A percentile compares a stretch with the other conserved stretches of the same genome.
Evolutionary conservation across 2,329 filamentous ascomycete genomes (phyloP).

Genomic region (Ascochyta viciae-villosae): DNA sequence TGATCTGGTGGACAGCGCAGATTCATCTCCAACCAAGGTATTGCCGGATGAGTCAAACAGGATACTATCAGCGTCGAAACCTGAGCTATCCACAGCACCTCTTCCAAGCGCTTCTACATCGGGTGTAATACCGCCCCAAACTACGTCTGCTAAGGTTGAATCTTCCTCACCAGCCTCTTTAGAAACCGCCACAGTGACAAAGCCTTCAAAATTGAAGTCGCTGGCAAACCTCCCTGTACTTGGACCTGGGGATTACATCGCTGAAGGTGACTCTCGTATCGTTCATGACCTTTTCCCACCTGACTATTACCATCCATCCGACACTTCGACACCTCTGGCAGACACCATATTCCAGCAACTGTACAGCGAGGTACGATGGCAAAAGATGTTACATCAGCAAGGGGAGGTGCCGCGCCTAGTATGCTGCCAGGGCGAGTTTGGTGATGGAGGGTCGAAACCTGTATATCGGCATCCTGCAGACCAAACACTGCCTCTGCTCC

Average conservation of each 20-base stretch:
- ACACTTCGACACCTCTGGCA: slow-evolving; percentile 52
- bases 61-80: background rate
- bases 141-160: background rate
- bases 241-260: slow-evolving; percentile 65
- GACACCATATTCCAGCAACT: slow-evolving; percentile 72
- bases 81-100: background rate
- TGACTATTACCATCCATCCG: slow-evolving; percentile 31
- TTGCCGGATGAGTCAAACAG: background rate
- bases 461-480: slow-evolving; percentile 96
- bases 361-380: slow-evolving; percentile 80
- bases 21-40: background rate
- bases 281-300: slow-evolving; percentile 71
- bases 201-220: slow-evolving; percentile 44
- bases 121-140: background rate
- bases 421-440: slow-evolving; percentile 80
- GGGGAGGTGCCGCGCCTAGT: slow-evolving; percentile 91
- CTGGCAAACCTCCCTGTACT: slow-evolving; percentile 50
- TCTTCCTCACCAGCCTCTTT: background rate
- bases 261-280: slow-evolving; percentile 81
- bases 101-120: background rate
- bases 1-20: background rate
- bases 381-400: slow-evolving; percentile 89
- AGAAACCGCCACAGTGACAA: slow-evolving; percentile 21
- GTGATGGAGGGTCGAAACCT: slow-evolving; percentile 75
- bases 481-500: slow-evolving; percentile 77